Evolutionary conservation across 768 basidiomycete species (phyloP), one percentile per base, ranked within the genome.

Genomic region (Thelephora aurantiotincta): DNA sequence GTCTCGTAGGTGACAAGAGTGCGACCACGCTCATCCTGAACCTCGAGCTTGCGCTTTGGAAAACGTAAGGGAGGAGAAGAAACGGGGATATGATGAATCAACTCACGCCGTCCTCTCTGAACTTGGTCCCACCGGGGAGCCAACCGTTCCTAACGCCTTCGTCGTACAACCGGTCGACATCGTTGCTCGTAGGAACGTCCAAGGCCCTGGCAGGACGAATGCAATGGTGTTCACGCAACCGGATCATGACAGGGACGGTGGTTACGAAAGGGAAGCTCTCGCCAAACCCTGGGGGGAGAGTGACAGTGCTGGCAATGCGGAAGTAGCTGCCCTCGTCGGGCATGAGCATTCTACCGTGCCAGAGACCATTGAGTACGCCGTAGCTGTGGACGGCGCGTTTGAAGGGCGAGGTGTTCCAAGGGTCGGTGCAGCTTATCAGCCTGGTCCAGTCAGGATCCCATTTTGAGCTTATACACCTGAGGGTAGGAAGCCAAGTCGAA

Each of bases 361-460:
- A 83, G 5, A 72, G 62, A 2, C 81, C 81, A 18, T 58, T 60
- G 54, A 82, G 63, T 2, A 65, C 56, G 5, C 81, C 82, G 0
- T 68, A 69, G 2, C 66, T 66, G 57, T 76, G 79, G 18, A 65
- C 62, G 7, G 49, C 52, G 13, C 62, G 63, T 46, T 63, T 59
- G 13, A 56, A 58, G 0, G 61, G 60, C 6, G 57, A 37, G 22
- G 50, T 43, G 2, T 49, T 50, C 46, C 60, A 65, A 13, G 70
- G 54, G 45, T 73, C 63, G 33, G 55, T 63, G 52, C 79, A 80
- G 34, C 68, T 58, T 3, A 67, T 63, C 48, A 71, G 60, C 14
- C 80, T 65, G 55, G 69, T 72, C 74, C 77, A 82, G 45, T 77
- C 76, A 41, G 68, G 59, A 49, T 83, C 81, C 68, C 70, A 77